phyloP scores from a whole-genome alignment of 805 yeast species.

The Komagataella pastoris region DNA sequence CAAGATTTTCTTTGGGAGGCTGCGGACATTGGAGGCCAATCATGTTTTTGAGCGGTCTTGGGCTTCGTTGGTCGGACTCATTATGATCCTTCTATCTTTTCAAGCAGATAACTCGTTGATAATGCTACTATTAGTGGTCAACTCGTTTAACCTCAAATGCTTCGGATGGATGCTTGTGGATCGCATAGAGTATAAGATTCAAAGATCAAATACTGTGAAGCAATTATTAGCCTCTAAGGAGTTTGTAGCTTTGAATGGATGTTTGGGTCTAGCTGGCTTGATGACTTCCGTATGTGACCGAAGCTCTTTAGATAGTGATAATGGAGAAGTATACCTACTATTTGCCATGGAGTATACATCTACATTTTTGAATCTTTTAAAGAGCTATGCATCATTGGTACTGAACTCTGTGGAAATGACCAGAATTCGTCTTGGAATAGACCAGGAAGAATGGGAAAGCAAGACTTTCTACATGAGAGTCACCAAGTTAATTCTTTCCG shows the following conservation, averaged over 20 bases:
- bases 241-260: not conserved
- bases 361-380: not conserved
- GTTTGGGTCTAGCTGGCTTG: not conserved
- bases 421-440: constrained; percentile 29
- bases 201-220: constrained; percentile 9
- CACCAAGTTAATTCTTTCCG: constrained; percentile 38
- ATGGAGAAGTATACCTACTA: not conserved
- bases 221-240: not conserved
- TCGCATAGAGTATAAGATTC: constrained; percentile 34
- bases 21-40: constrained; percentile 65
- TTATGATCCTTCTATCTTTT: constrained; percentile 44
- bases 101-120: constrained; percentile 31
- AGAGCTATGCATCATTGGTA: constrained; percentile 2
- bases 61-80: constrained; percentile 47
- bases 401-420: constrained; percentile 45
- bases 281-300: not conserved
- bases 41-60: constrained; percentile 57
- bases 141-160: constrained; percentile 41
- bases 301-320: not conserved
- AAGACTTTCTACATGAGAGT: constrained; percentile 46
- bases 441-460: constrained; percentile 63
- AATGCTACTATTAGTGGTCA: constrained; percentile 20
- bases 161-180: constrained; percentile 63
- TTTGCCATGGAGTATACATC: not conserved
- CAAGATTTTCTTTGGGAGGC: constrained; percentile 49